Conservation (phyloP, 306 rosid species). For the Ochetophila trinervis region DNA sequence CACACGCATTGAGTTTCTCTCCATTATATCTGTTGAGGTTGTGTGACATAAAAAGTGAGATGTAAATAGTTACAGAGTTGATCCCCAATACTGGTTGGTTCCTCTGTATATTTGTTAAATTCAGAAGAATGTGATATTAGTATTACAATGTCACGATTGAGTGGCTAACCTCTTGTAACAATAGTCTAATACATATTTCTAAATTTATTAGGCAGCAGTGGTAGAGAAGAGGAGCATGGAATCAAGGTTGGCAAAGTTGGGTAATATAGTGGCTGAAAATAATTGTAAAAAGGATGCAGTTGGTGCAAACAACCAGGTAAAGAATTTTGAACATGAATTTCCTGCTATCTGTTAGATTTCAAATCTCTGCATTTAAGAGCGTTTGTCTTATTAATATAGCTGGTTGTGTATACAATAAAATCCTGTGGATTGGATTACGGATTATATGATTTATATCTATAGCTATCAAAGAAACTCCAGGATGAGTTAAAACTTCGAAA, state of each 20-base stretch:
- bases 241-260: conserved; percentile 57
- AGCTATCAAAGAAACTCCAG: conserved; percentile 60
- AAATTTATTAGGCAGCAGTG: conserved; percentile 53
- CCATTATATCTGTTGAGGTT: too few species aligned
- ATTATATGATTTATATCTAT: conserved; percentile 10
- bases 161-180: background rate
- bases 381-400: background rate
- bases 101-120: too few species aligned
- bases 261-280: conserved; percentile 47
- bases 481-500: conserved; percentile 61
- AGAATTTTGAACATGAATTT: conserved; percentile 12
- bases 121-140: too few species aligned
- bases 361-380: conserved; percentile 21
- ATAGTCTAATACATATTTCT: conserved; percentile 13
- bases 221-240: conserved; percentile 71
- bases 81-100: too few species aligned
- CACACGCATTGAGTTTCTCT: background rate
- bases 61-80: too few species aligned
- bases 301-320: conserved; percentile 62
- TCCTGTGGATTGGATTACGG: conserved; percentile 7
- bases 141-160: too few species aligned
- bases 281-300: conserved; percentile 40
- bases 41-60: too few species aligned
- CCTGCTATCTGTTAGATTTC: conserved; percentile 6
- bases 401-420: conserved; percentile 15